Conservation (phyloP, 129 eudicot species). For the sunflower (Helianthus annuus) region DNA sequence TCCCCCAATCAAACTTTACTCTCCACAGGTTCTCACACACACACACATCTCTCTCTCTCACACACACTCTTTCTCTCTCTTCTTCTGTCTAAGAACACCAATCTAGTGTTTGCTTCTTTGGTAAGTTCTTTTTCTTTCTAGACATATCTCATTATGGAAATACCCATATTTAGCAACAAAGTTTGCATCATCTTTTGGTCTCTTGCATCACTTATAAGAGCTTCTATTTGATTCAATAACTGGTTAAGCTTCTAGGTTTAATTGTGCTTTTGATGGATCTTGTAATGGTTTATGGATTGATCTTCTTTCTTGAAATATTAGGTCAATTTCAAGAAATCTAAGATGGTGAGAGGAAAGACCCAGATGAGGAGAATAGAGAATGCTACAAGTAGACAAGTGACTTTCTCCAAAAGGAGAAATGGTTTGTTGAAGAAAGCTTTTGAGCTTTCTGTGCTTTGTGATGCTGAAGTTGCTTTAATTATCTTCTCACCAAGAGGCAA, state of each 20-base stretch:
- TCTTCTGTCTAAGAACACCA: constrained; percentile 19
- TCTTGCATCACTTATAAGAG: not conserved
- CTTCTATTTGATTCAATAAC: constrained; percentile 10
- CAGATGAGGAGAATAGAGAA: constrained; percentile 92
- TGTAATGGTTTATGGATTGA: not conserved
- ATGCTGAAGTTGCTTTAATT: constrained; percentile 81
- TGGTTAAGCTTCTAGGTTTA: constrained; percentile 6
- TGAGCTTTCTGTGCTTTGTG: constrained; percentile 92
- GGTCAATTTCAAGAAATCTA: constrained; percentile 21
- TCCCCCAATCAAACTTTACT: constrained; percentile 28
- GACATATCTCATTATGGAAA: constrained; percentile 32
- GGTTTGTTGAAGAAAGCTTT: constrained; percentile 80
- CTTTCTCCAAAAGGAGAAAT: constrained; percentile 82
- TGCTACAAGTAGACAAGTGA: constrained; percentile 89
- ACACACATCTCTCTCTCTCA: constrained; percentile 3
- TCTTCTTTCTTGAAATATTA: constrained; percentile 19
- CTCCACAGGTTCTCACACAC: constrained; percentile 5
- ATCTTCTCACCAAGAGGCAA: constrained; percentile 93
- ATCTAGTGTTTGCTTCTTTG: constrained; percentile 29
- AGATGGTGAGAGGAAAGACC: constrained; percentile 89
- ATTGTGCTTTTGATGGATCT: constrained; percentile 28
- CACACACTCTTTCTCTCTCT: not conserved
- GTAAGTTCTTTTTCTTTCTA: constrained; percentile 37
- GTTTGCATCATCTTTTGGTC: constrained; percentile 8
- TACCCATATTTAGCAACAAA: constrained; percentile 39